Evolutionary conservation across 768 basidiomycete species (phyloP).

Genomic region (Hemileccinum rubropunctum): DNA sequence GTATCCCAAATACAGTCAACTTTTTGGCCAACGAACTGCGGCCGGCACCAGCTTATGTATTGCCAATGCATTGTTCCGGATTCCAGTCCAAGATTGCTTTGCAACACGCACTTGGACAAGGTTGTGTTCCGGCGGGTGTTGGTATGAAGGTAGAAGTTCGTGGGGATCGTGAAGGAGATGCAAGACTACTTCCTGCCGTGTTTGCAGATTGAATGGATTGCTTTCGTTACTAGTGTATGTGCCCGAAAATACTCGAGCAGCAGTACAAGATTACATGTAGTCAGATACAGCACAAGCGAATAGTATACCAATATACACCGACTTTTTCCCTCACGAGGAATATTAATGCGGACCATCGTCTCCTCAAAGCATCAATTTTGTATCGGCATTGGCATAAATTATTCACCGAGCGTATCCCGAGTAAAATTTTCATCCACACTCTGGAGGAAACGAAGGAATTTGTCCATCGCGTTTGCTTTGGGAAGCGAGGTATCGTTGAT

Average conservation of each 20-base stretch:
- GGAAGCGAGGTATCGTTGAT: slow-evolving; percentile 45
- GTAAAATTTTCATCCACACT: slow-evolving; percentile 43
- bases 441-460: slow-evolving; percentile 47
- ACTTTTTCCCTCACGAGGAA: background rate
- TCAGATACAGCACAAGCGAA: background rate
- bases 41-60: slow-evolving; percentile 65
- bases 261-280: background rate
- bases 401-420: slow-evolving; percentile 21
- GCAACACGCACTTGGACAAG: slow-evolving; percentile 65
- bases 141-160: slow-evolving; percentile 62
- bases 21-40: slow-evolving; percentile 60
- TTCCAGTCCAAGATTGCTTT: slow-evolving; percentile 74
- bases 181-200: slow-evolving; percentile 21
- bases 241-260: background rate
- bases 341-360: background rate
- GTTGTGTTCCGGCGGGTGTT: slow-evolving; percentile 75
- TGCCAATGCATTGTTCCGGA: slow-evolving; percentile 87
- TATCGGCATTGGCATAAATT: background rate
- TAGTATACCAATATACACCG: slow-evolving; percentile 3
- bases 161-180: slow-evolving; percentile 46
- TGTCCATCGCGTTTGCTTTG: slow-evolving; percentile 45
- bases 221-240: no score
- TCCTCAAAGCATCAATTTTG: slow-evolving; percentile 1
- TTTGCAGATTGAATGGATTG: slow-evolving; percentile 10
- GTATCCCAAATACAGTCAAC: slow-evolving; percentile 67